Evolutionary conservation across 1,139 yeast genomes (phyloP).

Genomic region (Diutina scorzettiae): DNA sequence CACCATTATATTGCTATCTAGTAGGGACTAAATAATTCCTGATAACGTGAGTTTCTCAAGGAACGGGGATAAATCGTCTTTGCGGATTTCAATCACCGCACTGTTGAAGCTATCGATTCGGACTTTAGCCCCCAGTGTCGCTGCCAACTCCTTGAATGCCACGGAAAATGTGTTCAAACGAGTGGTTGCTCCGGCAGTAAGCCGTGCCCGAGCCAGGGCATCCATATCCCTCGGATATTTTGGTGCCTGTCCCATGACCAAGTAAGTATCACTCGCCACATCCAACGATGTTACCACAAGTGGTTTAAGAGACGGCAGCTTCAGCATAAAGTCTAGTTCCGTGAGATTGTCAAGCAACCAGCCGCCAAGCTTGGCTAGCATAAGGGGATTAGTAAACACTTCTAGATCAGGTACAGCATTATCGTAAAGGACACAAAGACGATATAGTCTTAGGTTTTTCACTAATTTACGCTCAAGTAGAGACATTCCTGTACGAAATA

Average conservation of each 20-base stretch:
- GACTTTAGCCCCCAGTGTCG: conserved; percentile 74
- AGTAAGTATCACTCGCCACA: conserved; percentile 59
- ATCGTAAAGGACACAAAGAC: conserved; percentile 72
- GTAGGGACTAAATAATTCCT: conserved; percentile 24
- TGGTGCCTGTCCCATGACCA: conserved; percentile 87
- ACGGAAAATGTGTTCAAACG: conserved; percentile 72
- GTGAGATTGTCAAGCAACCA: conserved; percentile 91
- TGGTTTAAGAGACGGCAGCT: conserved; percentile 46
- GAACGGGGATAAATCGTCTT: conserved; percentile 81
- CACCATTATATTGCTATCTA: no score
- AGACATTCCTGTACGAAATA: conserved; percentile 82
- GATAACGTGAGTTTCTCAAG: conserved; percentile 56
- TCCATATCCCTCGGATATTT: conserved; percentile 57
- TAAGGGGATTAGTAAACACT: conserved; percentile 74
- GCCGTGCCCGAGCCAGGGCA: conserved; percentile 26
- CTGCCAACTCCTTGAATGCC: conserved; percentile 82
- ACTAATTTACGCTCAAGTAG: conserved; percentile 71
- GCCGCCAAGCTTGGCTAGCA: conserved; percentile 69
- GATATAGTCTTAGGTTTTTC: conserved; percentile 67
- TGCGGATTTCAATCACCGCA: conserved; percentile 79
- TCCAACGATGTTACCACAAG: conserved; percentile 82
- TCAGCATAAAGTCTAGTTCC: conserved; percentile 45
- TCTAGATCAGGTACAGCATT: conserved; percentile 66
- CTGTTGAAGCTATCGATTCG: conserved; percentile 91
- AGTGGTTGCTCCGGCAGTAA: conserved; percentile 23